Conservation (phyloP, 2,329 filamentous ascomycete genomes). For the Endothia cerciana region DNA sequence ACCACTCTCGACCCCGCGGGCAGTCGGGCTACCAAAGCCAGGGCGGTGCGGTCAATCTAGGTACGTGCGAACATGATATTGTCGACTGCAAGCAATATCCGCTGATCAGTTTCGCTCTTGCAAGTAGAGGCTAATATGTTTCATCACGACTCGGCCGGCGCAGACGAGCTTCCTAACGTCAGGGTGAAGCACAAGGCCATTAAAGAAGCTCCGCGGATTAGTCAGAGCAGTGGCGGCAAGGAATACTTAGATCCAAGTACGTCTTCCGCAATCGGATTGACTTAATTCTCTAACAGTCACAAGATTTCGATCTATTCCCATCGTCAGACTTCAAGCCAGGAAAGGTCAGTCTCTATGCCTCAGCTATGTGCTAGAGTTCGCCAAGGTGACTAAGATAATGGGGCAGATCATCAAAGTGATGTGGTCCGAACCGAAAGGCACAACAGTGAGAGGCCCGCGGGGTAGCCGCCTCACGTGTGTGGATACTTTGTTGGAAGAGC, state of each 20-base stretch:
- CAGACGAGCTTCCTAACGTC: background rate
- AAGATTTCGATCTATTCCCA: background rate
- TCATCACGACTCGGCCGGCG: too few relatives aligned
- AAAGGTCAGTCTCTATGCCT: constrained; percentile 2
- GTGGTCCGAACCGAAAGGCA: constrained; percentile 53
- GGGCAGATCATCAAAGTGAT: constrained; percentile 58
- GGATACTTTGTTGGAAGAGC: constrained; percentile 31
- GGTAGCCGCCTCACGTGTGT: constrained; percentile 37
- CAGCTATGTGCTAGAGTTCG: background rate
- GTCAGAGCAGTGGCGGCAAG: background rate
- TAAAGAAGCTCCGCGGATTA: background rate
- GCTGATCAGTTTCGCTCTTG: background rate
- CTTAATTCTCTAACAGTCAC: background rate
- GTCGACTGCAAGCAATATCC: background rate
- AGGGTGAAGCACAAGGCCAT: background rate
- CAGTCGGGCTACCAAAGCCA: background rate
- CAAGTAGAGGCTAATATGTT: too few relatives aligned
- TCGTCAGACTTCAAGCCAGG: constrained; percentile 2
- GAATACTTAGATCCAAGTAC: background rate
- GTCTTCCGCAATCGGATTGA: background rate
- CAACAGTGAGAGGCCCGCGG: background rate
- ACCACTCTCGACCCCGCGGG: too few relatives aligned
- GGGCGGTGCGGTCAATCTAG: background rate
- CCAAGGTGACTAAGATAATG: background rate
- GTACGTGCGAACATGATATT: background rate